Base-by-base conservation (phyloP, 306 rosid species). In the Lotus japonicus region DNA sequence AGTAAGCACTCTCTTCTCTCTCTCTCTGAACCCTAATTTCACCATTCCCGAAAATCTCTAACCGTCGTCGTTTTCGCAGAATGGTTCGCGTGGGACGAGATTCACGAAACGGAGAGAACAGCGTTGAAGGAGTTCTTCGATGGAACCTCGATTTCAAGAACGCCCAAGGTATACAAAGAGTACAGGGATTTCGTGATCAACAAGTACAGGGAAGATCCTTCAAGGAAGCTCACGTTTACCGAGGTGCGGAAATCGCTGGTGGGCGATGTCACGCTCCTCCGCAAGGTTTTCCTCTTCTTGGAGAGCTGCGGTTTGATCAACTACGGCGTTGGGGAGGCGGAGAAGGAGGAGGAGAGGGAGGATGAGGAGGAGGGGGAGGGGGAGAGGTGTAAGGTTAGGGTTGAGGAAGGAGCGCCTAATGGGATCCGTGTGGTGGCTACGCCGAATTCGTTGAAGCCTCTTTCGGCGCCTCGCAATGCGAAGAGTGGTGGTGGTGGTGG, bases 1-100 rank as follows among this genome's bases (percentile, higher is more conserved):
- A 71, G 97, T 94, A 94, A 88, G 86, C 80, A 6, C 21, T 49
- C 35, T 69, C 19, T 9, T 69, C 19, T 9, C 70, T 33, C 26
- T 1, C 21, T 58, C 35, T 33, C 66, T 18, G 4, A 77, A 71
- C 72, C 72, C 75, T 39, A 58, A 46, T 48, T 50, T 5, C 17
- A 0, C 33, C 59, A 7, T 9, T 5, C 16, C 17, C 71, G 7
- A 0, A 26, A 74, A 80, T 63, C 82, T 79, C 74, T 74, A 77
- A 19, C 11, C 45, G 18, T 5, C n/a, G n/a, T 58, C 62, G 72
- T 69, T 74, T 41, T 75, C 19, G 2, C 77, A 94, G 99, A 87
- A 73, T 94, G 99, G 99, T 94, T 94, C 74, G 43, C 72, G 77
- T 94, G 99, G 99, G 97, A 88, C 56, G 95, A 88, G 54, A 90